Percentiles rank a stretch among this genome's conserved stretches.
phyloP scores from a whole-genome alignment of 768 basidiomycete species.

The Pholiota microspora region DNA sequence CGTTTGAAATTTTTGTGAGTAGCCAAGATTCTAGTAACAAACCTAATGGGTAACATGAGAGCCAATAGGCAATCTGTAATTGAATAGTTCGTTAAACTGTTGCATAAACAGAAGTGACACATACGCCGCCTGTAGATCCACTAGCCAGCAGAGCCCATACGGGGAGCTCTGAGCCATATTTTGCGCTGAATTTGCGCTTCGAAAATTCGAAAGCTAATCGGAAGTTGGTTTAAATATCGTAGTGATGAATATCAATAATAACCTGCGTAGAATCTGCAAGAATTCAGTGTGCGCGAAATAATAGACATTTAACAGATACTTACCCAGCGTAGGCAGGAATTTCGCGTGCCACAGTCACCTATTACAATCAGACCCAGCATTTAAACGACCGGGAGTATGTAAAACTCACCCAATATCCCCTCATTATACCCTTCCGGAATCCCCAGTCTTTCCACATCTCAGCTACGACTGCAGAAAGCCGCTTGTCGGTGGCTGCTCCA shows the following conservation, averaged over 20 bases:
- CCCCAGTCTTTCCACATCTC: conserved; percentile 92
- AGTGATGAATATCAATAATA: conserved; percentile 1
- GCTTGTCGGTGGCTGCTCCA: conserved; percentile 76
- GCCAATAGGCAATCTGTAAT: conserved; percentile 82
- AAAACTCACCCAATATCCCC: conserved; percentile 86
- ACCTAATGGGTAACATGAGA: conserved; percentile 87
- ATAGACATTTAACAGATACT: conserved; percentile 22
- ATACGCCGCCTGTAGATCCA: conserved; percentile 79
- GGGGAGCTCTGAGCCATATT: conserved; percentile 67
- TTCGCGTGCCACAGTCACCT: conserved; percentile 91
- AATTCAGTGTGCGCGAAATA: not conserved
- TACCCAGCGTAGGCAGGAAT: conserved; percentile 96
- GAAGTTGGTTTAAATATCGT: not conserved
- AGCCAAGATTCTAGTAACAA: not conserved
- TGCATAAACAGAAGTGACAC: too few relatives aligned
- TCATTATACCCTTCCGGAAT: conserved; percentile 85
- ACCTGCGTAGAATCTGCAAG: conserved; percentile 67
- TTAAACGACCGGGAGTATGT: not conserved
- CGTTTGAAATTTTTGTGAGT: not conserved
- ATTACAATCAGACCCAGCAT: not conserved
- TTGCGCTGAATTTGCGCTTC: conserved; percentile 69
- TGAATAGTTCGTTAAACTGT: conserved; percentile 6
- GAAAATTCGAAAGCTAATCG: conserved; percentile 81
- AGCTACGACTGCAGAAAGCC: conserved; percentile 61
- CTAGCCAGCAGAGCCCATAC: conserved; percentile 85